Evolutionary conservation across 441 rosid species (phyloP).

Genomic region (Arabidopsis lyrata): DNA sequence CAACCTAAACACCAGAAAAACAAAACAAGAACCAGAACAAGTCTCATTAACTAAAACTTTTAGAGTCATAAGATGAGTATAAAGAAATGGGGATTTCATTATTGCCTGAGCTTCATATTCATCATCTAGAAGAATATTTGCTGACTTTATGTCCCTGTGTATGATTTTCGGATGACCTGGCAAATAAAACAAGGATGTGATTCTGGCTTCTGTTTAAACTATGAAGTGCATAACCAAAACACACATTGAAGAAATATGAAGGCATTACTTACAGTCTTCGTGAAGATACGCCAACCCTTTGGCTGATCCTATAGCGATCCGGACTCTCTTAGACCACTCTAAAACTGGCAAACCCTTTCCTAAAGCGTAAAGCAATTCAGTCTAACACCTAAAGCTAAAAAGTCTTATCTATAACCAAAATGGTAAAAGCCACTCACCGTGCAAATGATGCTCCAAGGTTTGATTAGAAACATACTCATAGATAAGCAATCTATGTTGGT

Average conservation of each 20-base stretch:
- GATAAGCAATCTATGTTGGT: slow-evolving; percentile 70
- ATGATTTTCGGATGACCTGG: slow-evolving; percentile 78
- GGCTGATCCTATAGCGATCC: slow-evolving; percentile 86
- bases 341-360: slow-evolving; percentile 60
- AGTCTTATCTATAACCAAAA: neutral
- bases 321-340: slow-evolving; percentile 80
- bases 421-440: slow-evolving; percentile 50
- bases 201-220: neutral
- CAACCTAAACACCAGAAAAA: slow-evolving; percentile 59
- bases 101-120: slow-evolving; percentile 81
- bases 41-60: slow-evolving; percentile 22
- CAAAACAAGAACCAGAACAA: neutral
- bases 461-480: slow-evolving; percentile 87
- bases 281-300: slow-evolving; percentile 95
- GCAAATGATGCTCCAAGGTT: slow-evolving; percentile 84
- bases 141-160: slow-evolving; percentile 88
- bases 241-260: neutral
- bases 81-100: neutral
- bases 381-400: neutral
- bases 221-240: neutral
- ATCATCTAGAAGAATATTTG: slow-evolving; percentile 82
- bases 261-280: slow-evolving; percentile 75
- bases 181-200: neutral
- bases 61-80: neutral
- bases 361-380: slow-evolving; percentile 40